phyloP scores from a whole-genome alignment of 306 rosid genomes.

The Rubus idaeus region DNA sequence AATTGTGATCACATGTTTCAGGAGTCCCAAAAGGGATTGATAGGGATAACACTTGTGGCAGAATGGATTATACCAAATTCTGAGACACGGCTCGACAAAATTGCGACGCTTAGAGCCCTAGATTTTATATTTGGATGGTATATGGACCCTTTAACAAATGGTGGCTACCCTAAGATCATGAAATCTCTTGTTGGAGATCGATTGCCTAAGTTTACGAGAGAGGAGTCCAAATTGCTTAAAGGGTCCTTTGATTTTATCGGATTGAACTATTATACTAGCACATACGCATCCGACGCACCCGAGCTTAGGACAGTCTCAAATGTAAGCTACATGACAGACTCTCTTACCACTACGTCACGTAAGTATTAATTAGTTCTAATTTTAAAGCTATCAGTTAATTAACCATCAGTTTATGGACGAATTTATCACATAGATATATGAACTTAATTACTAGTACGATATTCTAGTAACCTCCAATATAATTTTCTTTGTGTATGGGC shows the following conservation, averaged over 20 bases:
- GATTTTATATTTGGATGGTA: conserved; percentile 68
- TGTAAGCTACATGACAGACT: conserved; percentile 29
- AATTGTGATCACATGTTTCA: conserved; percentile 11
- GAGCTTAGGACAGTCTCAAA: not conserved
- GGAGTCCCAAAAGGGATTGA: conserved; percentile 49
- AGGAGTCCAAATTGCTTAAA: conserved; percentile 7
- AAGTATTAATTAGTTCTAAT: not conserved
- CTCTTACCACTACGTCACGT: conserved; percentile 18
- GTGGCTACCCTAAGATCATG: conserved; percentile 37
- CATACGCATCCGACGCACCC: conserved; percentile 21
- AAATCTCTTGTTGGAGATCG: conserved; percentile 23
- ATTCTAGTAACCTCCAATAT: too few species aligned
- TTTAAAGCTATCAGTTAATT: not conserved
- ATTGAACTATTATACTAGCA: conserved; percentile 32
- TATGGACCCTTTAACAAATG: conserved; percentile 35
- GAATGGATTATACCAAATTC: conserved; percentile 49
- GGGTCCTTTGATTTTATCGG: conserved; percentile 37
- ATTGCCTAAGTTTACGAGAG: conserved; percentile 30
- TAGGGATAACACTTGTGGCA: conserved; percentile 48
- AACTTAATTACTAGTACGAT: too few species aligned
- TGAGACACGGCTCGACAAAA: conserved; percentile 21
- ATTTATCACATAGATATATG: too few species aligned
- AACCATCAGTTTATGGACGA: too few species aligned
- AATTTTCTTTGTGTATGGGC: too few species aligned
- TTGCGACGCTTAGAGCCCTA: conserved; percentile 42